Conservation (phyloP, 257 asterid species). For the Coffea eugenioides region DNA sequence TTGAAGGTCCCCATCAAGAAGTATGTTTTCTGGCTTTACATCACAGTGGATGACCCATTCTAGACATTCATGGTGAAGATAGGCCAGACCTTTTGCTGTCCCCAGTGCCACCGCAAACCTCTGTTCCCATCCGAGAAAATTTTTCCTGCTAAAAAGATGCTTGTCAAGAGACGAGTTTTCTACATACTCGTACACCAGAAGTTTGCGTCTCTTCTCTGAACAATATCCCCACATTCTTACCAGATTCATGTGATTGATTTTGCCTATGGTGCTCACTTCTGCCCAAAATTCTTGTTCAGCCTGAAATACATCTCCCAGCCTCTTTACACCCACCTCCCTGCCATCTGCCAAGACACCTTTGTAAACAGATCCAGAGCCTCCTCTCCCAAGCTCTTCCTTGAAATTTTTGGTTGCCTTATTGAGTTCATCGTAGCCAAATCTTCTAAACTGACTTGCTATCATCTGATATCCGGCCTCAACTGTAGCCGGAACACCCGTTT, state of each 20-base stretch:
- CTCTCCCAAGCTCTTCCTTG: conserved; percentile 38
- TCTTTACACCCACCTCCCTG: conserved; percentile 33
- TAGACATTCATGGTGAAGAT: conserved; percentile 43
- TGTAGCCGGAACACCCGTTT: conserved; percentile 22
- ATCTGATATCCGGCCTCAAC: conserved; percentile 32
- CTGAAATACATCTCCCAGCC: conserved; percentile 28
- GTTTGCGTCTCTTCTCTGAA: conserved; percentile 31
- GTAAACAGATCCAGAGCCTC: conserved; percentile 34
- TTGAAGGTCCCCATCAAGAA: conserved; percentile 23
- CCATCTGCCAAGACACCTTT: conserved; percentile 30
- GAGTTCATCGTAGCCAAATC: conserved; percentile 30
- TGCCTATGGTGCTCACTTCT: conserved; percentile 34
- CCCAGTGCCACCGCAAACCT: conserved; percentile 39
- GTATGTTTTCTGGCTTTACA: conserved; percentile 42
- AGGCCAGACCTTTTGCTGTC: conserved; percentile 38
- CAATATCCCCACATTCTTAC: conserved; percentile 50
- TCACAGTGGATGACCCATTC: conserved; percentile 54
- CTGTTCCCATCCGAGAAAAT: conserved; percentile 32
- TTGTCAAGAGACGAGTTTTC: conserved; percentile 36
- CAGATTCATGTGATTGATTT: conserved; percentile 38
- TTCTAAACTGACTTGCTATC: conserved; percentile 31
- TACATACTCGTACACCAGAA: conserved; percentile 34
- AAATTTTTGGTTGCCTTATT: conserved; percentile 33
- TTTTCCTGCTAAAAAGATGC: conserved; percentile 16
- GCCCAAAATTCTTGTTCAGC: conserved; percentile 38